Base-by-base conservation (phyloP, 306 rosid species). In the Dryas drummondii region DNA sequence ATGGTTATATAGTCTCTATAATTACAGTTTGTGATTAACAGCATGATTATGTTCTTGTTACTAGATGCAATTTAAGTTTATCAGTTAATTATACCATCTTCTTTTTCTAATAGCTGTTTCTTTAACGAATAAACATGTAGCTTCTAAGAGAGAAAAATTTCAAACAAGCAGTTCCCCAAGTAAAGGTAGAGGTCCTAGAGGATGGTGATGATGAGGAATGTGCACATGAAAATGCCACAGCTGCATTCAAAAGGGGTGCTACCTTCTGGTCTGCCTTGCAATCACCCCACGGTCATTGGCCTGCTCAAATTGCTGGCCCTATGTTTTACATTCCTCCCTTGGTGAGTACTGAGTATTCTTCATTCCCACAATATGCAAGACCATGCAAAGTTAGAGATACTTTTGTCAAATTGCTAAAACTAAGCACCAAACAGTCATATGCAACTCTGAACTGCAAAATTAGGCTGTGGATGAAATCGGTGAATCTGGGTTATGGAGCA, bases 211-310 rank as follows among this genome's bases (percentile, higher is more conserved):
- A 87, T 66, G 59, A 55, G 17, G 3, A 32, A 6, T 76, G 84
- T 4, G 76, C 73, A 0, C 57, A 81, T 4, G 80, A 85, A 10
- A 82, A 72, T 9, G 88, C 81, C 0, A 70, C 80, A 0, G 13
- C 14, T 0, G 32, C 91, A 0, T 4, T 90, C 60, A 86, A 17
- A 64, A 90, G 96, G 64, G 89, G 82, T 0, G 82, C 85, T 0
- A 80, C 66, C 71, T 87, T 78, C 66, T 56, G 81, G 27, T 80
- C 92, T 0, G 87, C 88, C 15, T 54, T 90, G 77, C 98, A 92
- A 48, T 76, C 94, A 5, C 83, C 76, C 8, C 87, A 90, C 59
- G 98, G 98, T 45, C 98, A 92, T 59, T 92, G 98, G 98, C 98
- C 98, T 16, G 90, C 98, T 54, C 82, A 87, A 73, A 78, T 73